These are phyloP conservation scores for Carex parvula DNA, from an alignment of 176 grass and related monocot genomes.

Conservation along the genomic window DNA sequence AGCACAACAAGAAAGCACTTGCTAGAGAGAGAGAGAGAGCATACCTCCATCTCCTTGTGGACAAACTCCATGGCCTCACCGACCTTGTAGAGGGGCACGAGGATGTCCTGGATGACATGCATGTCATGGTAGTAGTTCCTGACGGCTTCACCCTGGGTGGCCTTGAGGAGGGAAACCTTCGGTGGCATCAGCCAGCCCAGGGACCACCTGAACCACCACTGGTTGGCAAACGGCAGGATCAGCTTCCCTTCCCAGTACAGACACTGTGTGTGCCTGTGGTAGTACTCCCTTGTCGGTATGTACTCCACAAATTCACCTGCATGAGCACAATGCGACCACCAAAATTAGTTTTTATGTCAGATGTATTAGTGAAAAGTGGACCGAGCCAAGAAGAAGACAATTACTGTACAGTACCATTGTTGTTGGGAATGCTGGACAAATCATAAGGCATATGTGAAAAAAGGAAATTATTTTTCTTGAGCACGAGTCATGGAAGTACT, in stretches of 20 bases:
- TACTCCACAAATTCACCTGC: conserved; percentile 84
- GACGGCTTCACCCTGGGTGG: conserved; percentile 81
- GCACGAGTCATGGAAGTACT: background rate
- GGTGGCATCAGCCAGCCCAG: conserved; percentile 94
- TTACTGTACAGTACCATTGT: background rate
- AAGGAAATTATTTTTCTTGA: background rate
- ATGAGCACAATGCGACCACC: background rate
- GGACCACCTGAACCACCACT: conserved; percentile 93
- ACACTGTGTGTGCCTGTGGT: conserved; percentile 88
- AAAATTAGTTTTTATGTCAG: background rate
- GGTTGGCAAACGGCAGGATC: conserved; percentile 82
- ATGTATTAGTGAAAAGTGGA: background rate
- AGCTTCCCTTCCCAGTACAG: conserved; percentile 98
- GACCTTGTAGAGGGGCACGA: conserved; percentile 89
- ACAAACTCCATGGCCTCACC: conserved; percentile 82
- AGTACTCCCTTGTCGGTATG: conserved; percentile 90
- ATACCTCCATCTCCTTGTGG: conserved; percentile 83
- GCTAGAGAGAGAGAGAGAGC: conserved; percentile 13
- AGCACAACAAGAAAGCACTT: background rate
- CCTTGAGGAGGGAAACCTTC: conserved; percentile 87
- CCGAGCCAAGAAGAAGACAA: background rate
- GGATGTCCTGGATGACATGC: conserved; percentile 93
- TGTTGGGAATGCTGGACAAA: background rate
- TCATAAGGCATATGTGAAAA: background rate
- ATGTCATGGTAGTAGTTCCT: conserved; percentile 98